Evolutionary conservation across 2,329 filamentous ascomycete species (phyloP), one percentile per base, ranked within the genome.

Genomic region (Xylariomycetidae sp.): DNA sequence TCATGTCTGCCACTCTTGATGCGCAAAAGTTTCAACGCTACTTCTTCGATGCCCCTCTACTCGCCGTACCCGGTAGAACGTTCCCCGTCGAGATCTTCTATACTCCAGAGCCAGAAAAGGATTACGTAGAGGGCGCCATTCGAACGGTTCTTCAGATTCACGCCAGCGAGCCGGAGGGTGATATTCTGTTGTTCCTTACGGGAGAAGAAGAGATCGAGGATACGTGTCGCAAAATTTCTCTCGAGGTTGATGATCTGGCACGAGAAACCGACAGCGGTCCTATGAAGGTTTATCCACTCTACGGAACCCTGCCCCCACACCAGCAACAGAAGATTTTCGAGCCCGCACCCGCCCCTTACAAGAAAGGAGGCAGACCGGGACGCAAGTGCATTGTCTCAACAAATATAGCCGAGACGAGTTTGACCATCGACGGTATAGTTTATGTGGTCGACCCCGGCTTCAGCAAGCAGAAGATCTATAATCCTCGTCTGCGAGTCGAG

Each of bases 391-490:
- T 98, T 49, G 76, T 98, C 18, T 87, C 89, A 8, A 98, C 92
- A 46, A 98, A 98, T 62, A 98, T 98, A 61, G 92, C 92, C 27
- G 92, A 98, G 68, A 98, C 92, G 0, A 90, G 84, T 53, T 77
- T 98, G 63, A 98, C 92, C 29, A 98, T 98, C 41, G 92, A 98
- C 56, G 92, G 92, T 58, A 98, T 98, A 44, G 92, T 98, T 22
- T 98, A 96, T 55, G 92, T 98, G 20, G 90, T 98, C n/a, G 92
- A 98, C 54, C 90, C 92, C 3, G 92, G 92, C 22, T 98, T 98
- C 69, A 95, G 88, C 67, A 98, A 98, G 69, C 92, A 98, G 56
- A 98, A 97, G 65, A 92, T 97, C 43, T 98, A 97, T 71, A 97
- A 98, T 62, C 90, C 92, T 15, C 82, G 92, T 41, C 94, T 95